Evolutionary conservation across 345 rosid species (phyloP).

Genomic region (Geranium brycei): DNA sequence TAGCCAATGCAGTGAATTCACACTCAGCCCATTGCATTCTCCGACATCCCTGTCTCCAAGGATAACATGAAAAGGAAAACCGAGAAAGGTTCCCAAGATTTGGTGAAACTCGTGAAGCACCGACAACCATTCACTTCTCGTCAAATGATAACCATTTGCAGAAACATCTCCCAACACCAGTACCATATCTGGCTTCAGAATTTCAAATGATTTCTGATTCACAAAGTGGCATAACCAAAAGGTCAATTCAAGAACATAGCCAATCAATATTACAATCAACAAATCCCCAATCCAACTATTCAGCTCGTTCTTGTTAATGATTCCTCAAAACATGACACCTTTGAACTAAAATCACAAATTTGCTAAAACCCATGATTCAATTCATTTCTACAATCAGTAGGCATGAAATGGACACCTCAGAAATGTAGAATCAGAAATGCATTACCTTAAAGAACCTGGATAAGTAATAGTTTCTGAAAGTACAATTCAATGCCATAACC

Average conservation of each 20-base stretch:
- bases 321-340: too few species aligned
- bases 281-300: background rate
- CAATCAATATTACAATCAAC: background rate
- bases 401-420: too few species aligned
- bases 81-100: constrained; percentile 34
- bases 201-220: constrained; percentile 43
- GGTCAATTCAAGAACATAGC: background rate
- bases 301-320: too few species aligned
- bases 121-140: constrained; percentile 29
- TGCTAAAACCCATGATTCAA: too few species aligned
- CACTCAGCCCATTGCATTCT: constrained; percentile 30
- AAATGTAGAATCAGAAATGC: background rate
- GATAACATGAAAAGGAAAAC: constrained; percentile 41
- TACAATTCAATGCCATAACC: too few species aligned
- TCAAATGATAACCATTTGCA: constrained; percentile 32
- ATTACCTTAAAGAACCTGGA: background rate
- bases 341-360: too few species aligned
- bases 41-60: constrained; percentile 56
- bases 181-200: constrained; percentile 51
- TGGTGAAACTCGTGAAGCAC: constrained; percentile 33
- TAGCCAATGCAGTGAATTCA: constrained; percentile 30
- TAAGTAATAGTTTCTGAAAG: constrained; percentile 10
- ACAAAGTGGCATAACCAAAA: constrained; percentile 1
- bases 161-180: constrained; percentile 52
- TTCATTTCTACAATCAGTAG: too few species aligned